phyloP scores from a whole-genome alignment of 1,284 basidiomycete genomes.

The Pseudozyma tsukubaensis region DNA sequence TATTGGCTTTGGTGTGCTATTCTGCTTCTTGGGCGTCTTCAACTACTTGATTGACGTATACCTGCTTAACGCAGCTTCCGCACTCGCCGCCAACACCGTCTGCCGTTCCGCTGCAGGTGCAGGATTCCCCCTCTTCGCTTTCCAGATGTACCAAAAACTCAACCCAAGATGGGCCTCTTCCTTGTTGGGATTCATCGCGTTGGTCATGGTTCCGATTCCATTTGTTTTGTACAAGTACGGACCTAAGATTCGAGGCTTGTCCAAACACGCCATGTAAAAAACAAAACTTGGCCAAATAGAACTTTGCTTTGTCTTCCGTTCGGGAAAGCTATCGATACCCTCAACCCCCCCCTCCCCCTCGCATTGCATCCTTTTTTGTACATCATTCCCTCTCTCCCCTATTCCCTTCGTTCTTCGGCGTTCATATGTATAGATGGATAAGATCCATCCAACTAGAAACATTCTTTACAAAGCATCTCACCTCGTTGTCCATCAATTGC shows the following conservation, averaged over 20 bases:
- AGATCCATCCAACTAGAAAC: too few species aligned
- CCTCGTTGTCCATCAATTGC: too few species aligned
- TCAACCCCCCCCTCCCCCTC: not conserved
- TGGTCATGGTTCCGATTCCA: conserved; percentile 79
- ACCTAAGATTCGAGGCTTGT: conserved; percentile 68
- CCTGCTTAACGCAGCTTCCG: conserved; percentile 72
- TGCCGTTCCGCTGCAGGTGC: conserved; percentile 76
- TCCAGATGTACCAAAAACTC: conserved; percentile 72
- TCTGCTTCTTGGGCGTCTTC: conserved; percentile 73
- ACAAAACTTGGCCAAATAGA: not conserved
- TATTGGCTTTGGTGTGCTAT: conserved; percentile 70
- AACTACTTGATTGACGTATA: conserved; percentile 73
- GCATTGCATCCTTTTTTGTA: not conserved
- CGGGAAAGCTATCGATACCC: not conserved
- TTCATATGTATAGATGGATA: too few species aligned
- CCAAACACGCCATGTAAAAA: conserved; percentile 46
- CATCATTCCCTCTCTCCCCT: not conserved
- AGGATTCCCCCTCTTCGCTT: conserved; percentile 71
- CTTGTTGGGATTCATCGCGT: conserved; percentile 79
- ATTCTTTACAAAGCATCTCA: too few species aligned
- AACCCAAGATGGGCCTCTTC: conserved; percentile 81
- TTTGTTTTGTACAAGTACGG: conserved; percentile 71
- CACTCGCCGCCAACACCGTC: conserved; percentile 77
- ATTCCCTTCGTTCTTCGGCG: too few species aligned
- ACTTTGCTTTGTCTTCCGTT: not conserved